Evolutionary conservation across 176 grass and related monocot genomes (phyloP).

Genomic region (Musa troglodytarum): DNA sequence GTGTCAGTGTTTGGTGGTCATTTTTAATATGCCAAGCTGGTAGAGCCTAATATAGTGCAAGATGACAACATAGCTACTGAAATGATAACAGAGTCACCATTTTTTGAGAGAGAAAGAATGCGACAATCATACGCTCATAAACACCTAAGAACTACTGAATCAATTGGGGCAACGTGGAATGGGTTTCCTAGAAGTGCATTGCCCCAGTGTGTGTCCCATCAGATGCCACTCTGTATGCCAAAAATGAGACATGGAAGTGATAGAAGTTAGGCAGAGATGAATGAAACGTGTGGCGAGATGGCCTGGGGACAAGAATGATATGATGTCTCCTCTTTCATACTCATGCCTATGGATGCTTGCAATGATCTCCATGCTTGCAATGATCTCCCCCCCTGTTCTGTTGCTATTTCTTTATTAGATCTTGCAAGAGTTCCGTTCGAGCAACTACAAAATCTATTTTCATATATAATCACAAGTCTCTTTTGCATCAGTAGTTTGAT

Average conservation of each 20-base stretch:
- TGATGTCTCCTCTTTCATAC: neutral
- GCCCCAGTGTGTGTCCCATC: conserved; percentile 12
- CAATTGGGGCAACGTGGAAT: neutral
- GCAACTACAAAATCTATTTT: neutral
- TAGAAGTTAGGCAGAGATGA: conserved; percentile 12
- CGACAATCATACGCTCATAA: neutral
- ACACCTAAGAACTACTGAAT: neutral
- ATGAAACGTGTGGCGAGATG: neutral
- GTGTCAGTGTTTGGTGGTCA: too few relatives aligned
- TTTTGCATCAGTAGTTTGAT: too few relatives aligned
- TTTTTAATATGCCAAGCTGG: too few relatives aligned
- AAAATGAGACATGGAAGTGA: conserved; percentile 28
- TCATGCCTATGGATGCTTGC: neutral
- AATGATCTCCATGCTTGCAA: neutral
- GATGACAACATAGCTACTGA: too few relatives aligned
- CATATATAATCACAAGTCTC: too few relatives aligned
- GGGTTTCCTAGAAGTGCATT: neutral
- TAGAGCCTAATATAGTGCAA: too few relatives aligned
- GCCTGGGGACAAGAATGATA: neutral
- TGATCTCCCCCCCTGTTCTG: neutral
- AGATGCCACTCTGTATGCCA: conserved; percentile 7
- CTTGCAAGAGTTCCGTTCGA: neutral
- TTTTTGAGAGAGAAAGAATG: too few relatives aligned
- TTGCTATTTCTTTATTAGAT: neutral
- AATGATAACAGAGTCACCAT: neutral